Base-by-base conservation (phyloP, 257 asterid genomes). In the Nicotiana tabacum region DNA sequence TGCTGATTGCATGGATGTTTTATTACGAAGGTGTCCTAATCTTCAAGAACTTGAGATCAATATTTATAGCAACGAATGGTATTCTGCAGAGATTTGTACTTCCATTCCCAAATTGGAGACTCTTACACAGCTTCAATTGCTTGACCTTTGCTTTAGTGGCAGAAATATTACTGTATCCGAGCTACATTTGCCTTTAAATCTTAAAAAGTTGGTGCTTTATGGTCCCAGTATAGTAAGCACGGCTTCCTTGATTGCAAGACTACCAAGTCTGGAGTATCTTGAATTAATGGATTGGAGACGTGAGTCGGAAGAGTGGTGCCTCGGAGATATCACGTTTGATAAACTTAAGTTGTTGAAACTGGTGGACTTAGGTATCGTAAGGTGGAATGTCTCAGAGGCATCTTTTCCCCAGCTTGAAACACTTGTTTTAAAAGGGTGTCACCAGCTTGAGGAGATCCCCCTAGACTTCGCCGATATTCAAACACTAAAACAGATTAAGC, bases 251-350 rank as follows among this genome's bases (percentile, higher is more conserved):
- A 70, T 43, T 5, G 21, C 0, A 0, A n/a, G 12, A 21, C 60
- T 27, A 43, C 18, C 60, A 21, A 43, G 0, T 9, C 37, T 72
- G 13, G 78, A 21, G 37, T 46, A 43, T 70, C 78, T 70, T 57
- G 10, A 70, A 70, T 21, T 67, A 33, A 0, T 0, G 2, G 2
- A 18, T 12, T 0, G 1, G 2, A 0, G 4, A 6, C 3, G 2
- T 62, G 8, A 24, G 11, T 10, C 9, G 0, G 2, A 35, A 68
- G 55, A 35, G 17, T 70, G 60, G 78, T 43, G 21, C 60, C 78
- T 70, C 6, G 58, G 58, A 70, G 58, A 43, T 43, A 43, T 21
- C 30, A 21, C n/a, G 2, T 72, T 72, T 18, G 58, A 1, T 46
- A 21, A 72, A 5, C 78, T 72, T 2, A 72, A 72, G 37, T 5